These are phyloP conservation scores for Phylloboletellus chloephorus DNA, from an alignment of 1,284 basidiomycete species.

Conservation along the genomic window DNA sequence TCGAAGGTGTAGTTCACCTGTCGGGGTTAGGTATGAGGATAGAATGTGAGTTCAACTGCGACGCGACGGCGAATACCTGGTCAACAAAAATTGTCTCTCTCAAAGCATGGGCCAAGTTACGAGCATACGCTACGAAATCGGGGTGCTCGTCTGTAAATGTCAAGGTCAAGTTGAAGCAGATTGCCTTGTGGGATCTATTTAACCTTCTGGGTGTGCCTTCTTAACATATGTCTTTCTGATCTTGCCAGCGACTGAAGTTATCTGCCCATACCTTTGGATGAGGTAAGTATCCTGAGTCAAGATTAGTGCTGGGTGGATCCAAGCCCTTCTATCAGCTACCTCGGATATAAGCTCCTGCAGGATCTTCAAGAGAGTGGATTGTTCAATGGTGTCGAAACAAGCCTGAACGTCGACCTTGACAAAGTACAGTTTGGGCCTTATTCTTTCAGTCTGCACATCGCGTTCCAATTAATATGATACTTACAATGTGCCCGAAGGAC, in stretches of 20 bases:
- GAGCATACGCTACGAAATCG: constrained; percentile 67
- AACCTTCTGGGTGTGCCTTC: constrained; percentile 66
- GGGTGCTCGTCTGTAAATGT: constrained; percentile 56
- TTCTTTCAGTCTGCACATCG: constrained; percentile 8
- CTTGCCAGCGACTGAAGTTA: constrained; percentile 47
- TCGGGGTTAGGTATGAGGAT: constrained; percentile 1
- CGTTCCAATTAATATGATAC: constrained; percentile 16
- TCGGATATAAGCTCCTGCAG: constrained; percentile 69
- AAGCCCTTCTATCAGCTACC: constrained; percentile 37
- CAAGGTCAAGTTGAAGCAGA: background rate
- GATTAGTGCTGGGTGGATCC: background rate
- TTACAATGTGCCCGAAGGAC: constrained; percentile 49
- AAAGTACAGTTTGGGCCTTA: constrained; percentile 84
- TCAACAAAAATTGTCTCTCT: constrained; percentile 84
- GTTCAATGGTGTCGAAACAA: constrained; percentile 96
- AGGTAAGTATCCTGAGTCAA: constrained; percentile 53
- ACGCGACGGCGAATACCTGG: constrained; percentile 44
- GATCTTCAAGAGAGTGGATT: constrained; percentile 78
- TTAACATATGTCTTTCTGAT: constrained; percentile 52
- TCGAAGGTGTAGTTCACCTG: constrained; percentile 61
- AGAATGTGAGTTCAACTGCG: background rate
- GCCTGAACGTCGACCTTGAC: constrained; percentile 95
- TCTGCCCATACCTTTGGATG: constrained; percentile 60
- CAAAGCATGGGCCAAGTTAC: constrained; percentile 57
- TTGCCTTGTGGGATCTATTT: constrained; percentile 2